These are phyloP conservation scores for Pyrenochaeta sp. DNA, from an alignment of 2,329 filamentous ascomycete species.

Conservation along the genomic window DNA sequence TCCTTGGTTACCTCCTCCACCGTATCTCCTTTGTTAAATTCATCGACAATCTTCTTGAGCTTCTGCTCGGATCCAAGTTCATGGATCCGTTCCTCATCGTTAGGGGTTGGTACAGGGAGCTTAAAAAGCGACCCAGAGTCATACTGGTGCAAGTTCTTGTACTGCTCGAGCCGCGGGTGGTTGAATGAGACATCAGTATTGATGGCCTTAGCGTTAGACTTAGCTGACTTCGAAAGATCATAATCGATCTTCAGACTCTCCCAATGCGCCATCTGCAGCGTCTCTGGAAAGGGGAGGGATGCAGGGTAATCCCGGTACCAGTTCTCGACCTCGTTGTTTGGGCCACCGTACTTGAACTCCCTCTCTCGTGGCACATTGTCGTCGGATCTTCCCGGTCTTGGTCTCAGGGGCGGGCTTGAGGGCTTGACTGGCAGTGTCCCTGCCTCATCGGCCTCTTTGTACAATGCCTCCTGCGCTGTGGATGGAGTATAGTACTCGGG, in stretches of 20 bases:
- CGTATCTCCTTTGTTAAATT: conserved; percentile 16
- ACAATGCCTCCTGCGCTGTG: conserved; percentile 1
- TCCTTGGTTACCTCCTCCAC: conserved; percentile 9
- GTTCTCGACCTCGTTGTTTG: conserved; percentile 28
- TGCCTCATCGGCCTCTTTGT: conserved; percentile 1
- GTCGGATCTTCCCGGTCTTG: not conserved
- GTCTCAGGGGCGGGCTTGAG: not conserved
- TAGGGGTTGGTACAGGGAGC: conserved; percentile 19
- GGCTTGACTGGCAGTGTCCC: not conserved
- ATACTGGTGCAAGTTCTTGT: conserved; percentile 19
- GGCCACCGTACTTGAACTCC: conserved; percentile 37
- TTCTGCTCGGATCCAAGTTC: conserved; percentile 3
- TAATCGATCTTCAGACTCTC: conserved; percentile 40
- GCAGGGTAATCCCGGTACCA: conserved; percentile 32
- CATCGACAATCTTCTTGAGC: conserved; percentile 14
- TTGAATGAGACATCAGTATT: conserved; percentile 30
- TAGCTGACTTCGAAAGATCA: conserved; percentile 29
- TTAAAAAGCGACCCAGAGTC: conserved; percentile 44
- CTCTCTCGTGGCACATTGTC: conserved; percentile 11
- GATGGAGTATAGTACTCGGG: conserved; percentile 11
- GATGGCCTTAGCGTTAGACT: conserved; percentile 9
- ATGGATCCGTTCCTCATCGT: conserved; percentile 8
- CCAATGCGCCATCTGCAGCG: conserved; percentile 35
- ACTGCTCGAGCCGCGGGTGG: conserved; percentile 13
- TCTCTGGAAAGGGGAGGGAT: conserved; percentile 40